Percentiles rank a stretch among this genome's conserved stretches.
These are phyloP conservation scores for Tinospora cordifolia DNA, from an alignment of 164 flowering plant species.

Conservation along the genomic window DNA sequence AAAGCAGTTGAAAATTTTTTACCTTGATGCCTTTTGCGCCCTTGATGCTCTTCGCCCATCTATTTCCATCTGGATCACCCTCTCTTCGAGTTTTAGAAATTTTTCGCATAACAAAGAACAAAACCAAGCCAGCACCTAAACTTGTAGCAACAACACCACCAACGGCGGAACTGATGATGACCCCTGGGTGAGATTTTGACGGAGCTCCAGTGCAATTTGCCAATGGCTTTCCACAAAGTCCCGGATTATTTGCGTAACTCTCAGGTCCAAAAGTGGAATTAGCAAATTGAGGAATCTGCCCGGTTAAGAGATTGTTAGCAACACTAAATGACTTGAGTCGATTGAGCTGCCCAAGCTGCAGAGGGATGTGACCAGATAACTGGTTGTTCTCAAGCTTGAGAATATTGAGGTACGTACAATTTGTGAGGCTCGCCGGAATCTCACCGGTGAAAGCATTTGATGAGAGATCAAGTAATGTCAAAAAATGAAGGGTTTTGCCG, in stretches of 20 bases:
- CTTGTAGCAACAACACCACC: conserved; percentile 40
- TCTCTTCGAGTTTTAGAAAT: conserved; percentile 35
- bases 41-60: conserved; percentile 70
- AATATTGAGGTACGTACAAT: conserved; percentile 29
- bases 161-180: conserved; percentile 46
- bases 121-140: conserved; percentile 25
- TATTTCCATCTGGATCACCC: conserved; percentile 74
- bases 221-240: conserved; percentile 56
- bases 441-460: conserved; percentile 50
- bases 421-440: conserved; percentile 43
- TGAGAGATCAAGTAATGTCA: conserved; percentile 62
- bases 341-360: conserved; percentile 29
- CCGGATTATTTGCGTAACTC: conserved; percentile 43
- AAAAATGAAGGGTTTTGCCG: conserved; percentile 17
- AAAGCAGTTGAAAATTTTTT: conserved; percentile 12
- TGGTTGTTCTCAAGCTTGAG: conserved; percentile 10
- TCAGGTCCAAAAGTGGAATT: conserved; percentile 11
- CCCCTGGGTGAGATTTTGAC: conserved; percentile 22
- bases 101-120: conserved; percentile 33
- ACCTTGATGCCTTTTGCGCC: conserved; percentile 66
- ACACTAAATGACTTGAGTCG: conserved; percentile 51
- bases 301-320: conserved; percentile 45
- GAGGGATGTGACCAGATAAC: conserved; percentile 48
- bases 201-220: conserved; percentile 25
- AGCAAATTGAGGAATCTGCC: conserved; percentile 43